Evolutionary conservation across 2,329 filamentous ascomycete genomes (phyloP).

Genomic region (Aspergillus neoniger): DNA sequence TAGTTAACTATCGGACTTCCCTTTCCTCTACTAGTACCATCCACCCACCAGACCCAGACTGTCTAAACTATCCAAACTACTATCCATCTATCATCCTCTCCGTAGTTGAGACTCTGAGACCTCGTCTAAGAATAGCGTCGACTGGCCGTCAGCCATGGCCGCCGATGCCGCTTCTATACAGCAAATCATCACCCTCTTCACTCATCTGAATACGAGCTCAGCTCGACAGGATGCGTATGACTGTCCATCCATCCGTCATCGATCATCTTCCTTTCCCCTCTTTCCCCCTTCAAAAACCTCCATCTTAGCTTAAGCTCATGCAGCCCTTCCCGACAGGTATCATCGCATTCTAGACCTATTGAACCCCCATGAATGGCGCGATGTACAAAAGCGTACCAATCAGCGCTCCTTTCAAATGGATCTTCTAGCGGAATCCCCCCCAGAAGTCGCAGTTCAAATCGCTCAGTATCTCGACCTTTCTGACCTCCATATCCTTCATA

Average conservation of each 20-base stretch:
- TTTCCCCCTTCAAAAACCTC: neutral
- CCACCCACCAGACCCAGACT: no score
- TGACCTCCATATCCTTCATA: conserved; percentile 32
- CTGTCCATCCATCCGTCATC: no score
- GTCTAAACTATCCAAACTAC: neutral
- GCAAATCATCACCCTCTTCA: conserved; percentile 25
- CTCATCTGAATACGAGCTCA: conserved; percentile 20
- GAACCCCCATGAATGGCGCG: conserved; percentile 33
- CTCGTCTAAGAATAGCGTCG: neutral
- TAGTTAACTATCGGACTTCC: neutral
- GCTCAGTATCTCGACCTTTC: conserved; percentile 27
- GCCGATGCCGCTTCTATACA: neutral
- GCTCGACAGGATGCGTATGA: conserved; percentile 26
- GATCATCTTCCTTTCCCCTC: neutral
- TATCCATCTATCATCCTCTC: neutral
- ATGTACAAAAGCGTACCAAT: conserved; percentile 26
- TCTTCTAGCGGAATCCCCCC: conserved; percentile 34
- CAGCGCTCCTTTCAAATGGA: conserved; percentile 33
- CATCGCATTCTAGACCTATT: conserved; percentile 32
- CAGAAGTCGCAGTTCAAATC: conserved; percentile 36
- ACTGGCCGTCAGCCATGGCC: neutral
- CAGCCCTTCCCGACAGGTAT: conserved; percentile 24
- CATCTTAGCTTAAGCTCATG: neutral
- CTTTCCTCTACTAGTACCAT: no score
- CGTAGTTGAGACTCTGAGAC: neutral